phyloP scores from a whole-genome alignment of 2,329 filamentous ascomycete species.

The Penicillium fuscoglaucum region DNA sequence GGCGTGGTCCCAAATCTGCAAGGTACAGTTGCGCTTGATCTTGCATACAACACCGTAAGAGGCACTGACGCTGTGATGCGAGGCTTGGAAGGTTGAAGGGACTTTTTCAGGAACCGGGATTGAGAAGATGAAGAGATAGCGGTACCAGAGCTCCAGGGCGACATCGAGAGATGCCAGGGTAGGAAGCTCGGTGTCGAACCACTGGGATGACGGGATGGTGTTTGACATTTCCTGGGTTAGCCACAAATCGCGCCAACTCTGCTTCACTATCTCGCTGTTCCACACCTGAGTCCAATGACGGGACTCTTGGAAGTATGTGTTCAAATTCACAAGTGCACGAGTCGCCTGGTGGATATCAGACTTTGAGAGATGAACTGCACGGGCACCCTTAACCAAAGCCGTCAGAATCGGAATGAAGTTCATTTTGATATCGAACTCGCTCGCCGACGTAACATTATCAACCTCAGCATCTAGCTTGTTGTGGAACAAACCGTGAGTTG shows the following conservation, averaged over 20 bases:
- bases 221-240: conserved; percentile 48
- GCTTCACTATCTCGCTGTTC: conserved; percentile 47
- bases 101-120: conserved; percentile 58
- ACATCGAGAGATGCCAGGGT: conserved; percentile 40
- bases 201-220: conserved; percentile 36
- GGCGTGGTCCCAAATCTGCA: conserved; percentile 65
- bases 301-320: conserved; percentile 52
- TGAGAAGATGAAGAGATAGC: conserved; percentile 58
- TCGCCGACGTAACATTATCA: conserved; percentile 49
- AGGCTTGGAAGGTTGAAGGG: conserved; percentile 63
- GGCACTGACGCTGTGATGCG: conserved; percentile 62
- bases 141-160: conserved; percentile 43
- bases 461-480: conserved; percentile 56
- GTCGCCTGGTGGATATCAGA: conserved; percentile 49
- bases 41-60: conserved; percentile 64
- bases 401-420: conserved; percentile 57
- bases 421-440: conserved; percentile 50
- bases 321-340: conserved; percentile 52
- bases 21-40: conserved; percentile 59
- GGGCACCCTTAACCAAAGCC: conserved; percentile 52
- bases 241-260: conserved; percentile 51
- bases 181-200: conserved; percentile 43
- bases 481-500: conserved; percentile 56
- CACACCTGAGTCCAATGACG: conserved; percentile 52
- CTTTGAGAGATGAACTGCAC: conserved; percentile 47